Conservation (phyloP, 2,329 filamentous ascomycete species). For the Fusarium tricinctum region DNA sequence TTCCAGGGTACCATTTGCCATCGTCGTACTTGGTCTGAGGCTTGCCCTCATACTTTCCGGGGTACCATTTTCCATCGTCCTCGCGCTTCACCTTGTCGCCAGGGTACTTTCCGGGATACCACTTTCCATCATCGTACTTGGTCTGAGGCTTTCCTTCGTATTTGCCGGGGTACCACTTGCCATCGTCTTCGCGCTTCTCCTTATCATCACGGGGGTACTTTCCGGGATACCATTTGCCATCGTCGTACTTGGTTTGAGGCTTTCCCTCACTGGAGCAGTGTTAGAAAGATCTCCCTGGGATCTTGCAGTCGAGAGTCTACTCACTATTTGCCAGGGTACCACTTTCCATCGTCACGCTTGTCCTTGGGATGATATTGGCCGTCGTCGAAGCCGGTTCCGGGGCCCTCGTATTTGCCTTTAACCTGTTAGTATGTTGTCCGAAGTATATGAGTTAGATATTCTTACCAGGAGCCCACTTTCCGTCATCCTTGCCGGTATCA, state of each 20-base stretch:
- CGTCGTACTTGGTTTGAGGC: slow-evolving; percentile 8
- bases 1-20: slow-evolving; percentile 21
- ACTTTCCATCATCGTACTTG: slow-evolving; percentile 6
- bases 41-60: slow-evolving; percentile 21
- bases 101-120: slow-evolving; percentile 30
- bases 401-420: slow-evolving; percentile 30
- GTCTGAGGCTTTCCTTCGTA: slow-evolving; percentile 4
- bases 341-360: background rate
- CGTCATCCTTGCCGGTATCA: slow-evolving; percentile 7
- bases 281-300: background rate
- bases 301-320: background rate
- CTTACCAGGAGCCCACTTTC: slow-evolving; percentile 29
- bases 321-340: slow-evolving; percentile 28
- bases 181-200: slow-evolving; percentile 1
- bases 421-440: background rate
- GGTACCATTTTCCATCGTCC: slow-evolving; percentile 5
- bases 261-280: background rate
- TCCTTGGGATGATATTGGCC: slow-evolving; percentile 13
- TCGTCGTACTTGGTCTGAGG: background rate
- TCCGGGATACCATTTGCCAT: slow-evolving; percentile 27
- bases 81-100: slow-evolving; percentile 2
- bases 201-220: slow-evolving; percentile 23
- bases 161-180: slow-evolving; percentile 15
- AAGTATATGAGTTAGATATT: fast-evolving
- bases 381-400: slow-evolving; percentile 7